phyloP scores from a whole-genome alignment of 148 eudicot genomes.

The Oxyria digyna region DNA sequence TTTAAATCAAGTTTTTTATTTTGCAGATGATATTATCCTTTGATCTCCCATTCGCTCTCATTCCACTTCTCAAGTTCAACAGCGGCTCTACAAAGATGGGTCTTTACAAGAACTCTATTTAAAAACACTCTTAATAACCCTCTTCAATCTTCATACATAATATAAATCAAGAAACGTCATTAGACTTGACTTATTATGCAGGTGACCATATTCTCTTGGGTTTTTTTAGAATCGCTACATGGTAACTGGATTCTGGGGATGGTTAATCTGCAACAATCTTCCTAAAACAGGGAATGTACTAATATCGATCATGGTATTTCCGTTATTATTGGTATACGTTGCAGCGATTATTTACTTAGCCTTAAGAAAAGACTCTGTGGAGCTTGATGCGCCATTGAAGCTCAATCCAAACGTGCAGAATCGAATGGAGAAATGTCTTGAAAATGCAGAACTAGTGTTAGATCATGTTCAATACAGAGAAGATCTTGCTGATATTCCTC shows the following conservation, averaged over 20 bases:
- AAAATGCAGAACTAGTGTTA: neutral
- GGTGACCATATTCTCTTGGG: conserved; percentile 73
- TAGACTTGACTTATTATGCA: conserved; percentile 17
- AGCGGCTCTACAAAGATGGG: conserved; percentile 76
- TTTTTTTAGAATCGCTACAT: conserved; percentile 57
- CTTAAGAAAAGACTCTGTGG: conserved; percentile 52
- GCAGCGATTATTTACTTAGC: conserved; percentile 45
- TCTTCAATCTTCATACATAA: no score
- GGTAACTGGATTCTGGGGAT: conserved; percentile 41
- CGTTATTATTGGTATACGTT: conserved; percentile 50
- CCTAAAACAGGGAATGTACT: conserved; percentile 60
- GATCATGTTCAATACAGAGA: conserved; percentile 25
- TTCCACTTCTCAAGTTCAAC: conserved; percentile 92
- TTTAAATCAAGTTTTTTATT: no score
- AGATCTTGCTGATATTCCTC: conserved; percentile 33
- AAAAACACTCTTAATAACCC: conserved; percentile 18
- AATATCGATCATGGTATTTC: conserved; percentile 56
- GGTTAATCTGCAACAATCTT: conserved; percentile 50
- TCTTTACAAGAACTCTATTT: conserved; percentile 70
- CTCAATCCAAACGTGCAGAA: conserved; percentile 17
- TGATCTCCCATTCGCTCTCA: conserved; percentile 83
- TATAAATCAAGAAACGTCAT: no score
- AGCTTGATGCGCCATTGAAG: conserved; percentile 17
- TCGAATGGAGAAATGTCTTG: neutral
- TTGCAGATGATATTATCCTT: conserved; percentile 90